Base-by-base conservation (phyloP, 306 rosid genomes). In the Cucurbita maxima region DNA sequence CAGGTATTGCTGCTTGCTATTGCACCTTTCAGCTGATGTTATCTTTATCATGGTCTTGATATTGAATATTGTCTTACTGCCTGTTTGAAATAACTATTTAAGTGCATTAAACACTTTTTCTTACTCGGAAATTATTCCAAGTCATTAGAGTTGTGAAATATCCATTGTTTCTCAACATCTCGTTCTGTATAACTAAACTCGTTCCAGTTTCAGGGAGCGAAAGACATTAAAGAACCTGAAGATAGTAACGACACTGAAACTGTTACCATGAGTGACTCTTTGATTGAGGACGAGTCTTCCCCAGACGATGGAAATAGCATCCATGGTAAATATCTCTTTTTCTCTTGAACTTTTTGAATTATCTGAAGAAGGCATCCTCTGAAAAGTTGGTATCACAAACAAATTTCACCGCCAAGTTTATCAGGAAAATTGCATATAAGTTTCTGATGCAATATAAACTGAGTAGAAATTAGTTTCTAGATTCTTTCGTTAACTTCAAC, bases 191-290 rank as follows among this genome's bases (percentile, higher is more conserved):
- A 15, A 15, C 30, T 70, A 70, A 70, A 30, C 47, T 51, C 0
- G 34, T 69, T 52, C 59, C 25, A 69, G 58, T 83, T 72, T 79
- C 95, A 95, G 99, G 88, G 77, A 76, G 61, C 82, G 54, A 87
- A 84, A 80, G 79, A 77, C 77, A 77, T 52, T 56, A 86, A 88
- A 78, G 88, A 79, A 58, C 79, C 73, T 62, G 44, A 83, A 64
- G 48, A 83, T 77, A 78, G 87, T 83, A 84, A 72, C 67, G n/a
- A 64, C 60, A 45, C 62, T 63, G 85, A 74, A 80, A 74, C 79
- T 18, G 61, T 81, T 50, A 75, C 79, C 53, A 51, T 57, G 68
- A 56, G 76, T 38, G 89, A 82, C 64, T 74, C 55, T 82, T 76
- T 77, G 38, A 76, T 79, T 43, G 85, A 58, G 55, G 51, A 77